A percentile compares a stretch with the other conserved stretches of the same genome.
phyloP scores from a whole-genome alignment of 306 rosid species.

The Dicorynia guianensis region DNA sequence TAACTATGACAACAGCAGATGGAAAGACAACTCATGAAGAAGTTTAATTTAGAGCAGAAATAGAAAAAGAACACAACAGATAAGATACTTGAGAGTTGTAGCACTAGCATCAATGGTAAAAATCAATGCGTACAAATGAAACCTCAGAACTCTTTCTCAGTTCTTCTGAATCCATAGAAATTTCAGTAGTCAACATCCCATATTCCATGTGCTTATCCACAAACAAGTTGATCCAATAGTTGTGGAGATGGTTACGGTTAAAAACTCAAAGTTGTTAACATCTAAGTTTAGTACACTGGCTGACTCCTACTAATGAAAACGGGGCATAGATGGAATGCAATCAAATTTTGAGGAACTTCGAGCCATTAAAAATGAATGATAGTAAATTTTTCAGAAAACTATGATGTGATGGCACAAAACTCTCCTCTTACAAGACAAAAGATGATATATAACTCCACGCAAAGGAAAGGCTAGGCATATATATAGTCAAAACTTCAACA shows the following conservation, averaged over 20 bases:
- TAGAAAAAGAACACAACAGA: not conserved
- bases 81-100: not conserved
- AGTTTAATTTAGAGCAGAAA: not conserved
- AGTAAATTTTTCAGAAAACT: not conserved
- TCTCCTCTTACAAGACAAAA: constrained; percentile 27
- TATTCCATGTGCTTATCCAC: not conserved
- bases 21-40: constrained; percentile 9
- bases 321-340: not conserved
- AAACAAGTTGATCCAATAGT: constrained; percentile 13
- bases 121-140: not conserved
- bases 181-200: not conserved
- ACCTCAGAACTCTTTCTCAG: not conserved
- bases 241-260: not conserved
- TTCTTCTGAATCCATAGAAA: constrained; percentile 5
- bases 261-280: not conserved
- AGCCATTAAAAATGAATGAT: not conserved
- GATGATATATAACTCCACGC: constrained; percentile 17
- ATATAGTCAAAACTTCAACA: not conserved
- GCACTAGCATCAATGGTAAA: not conserved
- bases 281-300: constrained; percentile 2
- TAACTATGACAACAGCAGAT: not conserved
- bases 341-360: constrained; percentile 9
- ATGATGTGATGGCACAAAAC: not conserved
- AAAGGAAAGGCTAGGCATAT: not conserved
- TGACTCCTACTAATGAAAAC: not conserved